Percentiles rank a stretch among this genome's conserved stretches.
Conservation (phyloP, 371 early-diverging fungal genomes). For the Lichtheimia ornata region DNA sequence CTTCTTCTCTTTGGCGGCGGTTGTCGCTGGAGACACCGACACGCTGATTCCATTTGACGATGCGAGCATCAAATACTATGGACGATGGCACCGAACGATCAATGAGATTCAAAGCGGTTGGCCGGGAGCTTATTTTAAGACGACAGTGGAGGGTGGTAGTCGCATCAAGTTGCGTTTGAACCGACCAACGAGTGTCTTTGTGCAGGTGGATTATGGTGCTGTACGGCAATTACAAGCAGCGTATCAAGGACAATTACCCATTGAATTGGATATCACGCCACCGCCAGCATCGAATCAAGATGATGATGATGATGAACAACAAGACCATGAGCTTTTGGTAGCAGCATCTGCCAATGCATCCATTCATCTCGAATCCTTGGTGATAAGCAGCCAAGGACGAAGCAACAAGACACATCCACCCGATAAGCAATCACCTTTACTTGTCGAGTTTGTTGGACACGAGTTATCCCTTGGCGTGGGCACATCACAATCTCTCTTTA, state of each 20-base stretch:
- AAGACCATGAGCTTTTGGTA: conserved; percentile 16
- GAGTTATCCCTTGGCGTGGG: conserved; percentile 32
- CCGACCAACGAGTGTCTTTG: conserved; percentile 22
- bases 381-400: conserved; percentile 16
- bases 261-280: conserved; percentile 12
- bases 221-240: conserved; percentile 16
- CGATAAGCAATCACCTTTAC: conserved; percentile 5
- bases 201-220: conserved; percentile 27
- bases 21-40: neutral
- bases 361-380: conserved; percentile 23
- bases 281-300: neutral
- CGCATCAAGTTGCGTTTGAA: conserved; percentile 25
- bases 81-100: conserved; percentile 38
- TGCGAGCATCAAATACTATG: conserved; percentile 40
- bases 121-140: conserved; percentile 49
- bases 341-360: conserved; percentile 12
- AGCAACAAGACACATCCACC: conserved; percentile 13
- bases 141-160: conserved; percentile 14
- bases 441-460: conserved; percentile 46
- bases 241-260: conserved; percentile 5
- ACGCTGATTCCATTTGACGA: conserved; percentile 25
- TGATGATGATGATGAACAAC: neutral
- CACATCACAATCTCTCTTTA: conserved; percentile 26
- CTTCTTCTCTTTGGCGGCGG: conserved; percentile 2
- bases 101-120: conserved; percentile 34